Conservation (phyloP, 179 eudicot genomes). For the Sideroxylon spinosum region DNA sequence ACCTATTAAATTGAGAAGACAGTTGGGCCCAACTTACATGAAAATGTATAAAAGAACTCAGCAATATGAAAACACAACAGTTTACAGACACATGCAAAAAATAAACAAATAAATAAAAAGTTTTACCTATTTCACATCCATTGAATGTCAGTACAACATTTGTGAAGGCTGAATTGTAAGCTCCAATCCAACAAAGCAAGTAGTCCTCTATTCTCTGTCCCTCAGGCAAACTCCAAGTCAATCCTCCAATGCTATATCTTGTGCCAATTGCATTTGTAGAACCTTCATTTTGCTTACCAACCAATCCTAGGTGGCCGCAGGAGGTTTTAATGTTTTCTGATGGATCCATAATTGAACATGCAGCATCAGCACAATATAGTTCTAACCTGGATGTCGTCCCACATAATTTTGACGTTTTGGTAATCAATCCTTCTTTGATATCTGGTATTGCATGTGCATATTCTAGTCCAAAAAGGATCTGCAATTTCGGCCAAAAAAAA, state of each 20-base stretch:
- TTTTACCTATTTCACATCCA: constrained; percentile 80
- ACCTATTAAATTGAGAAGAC: constrained; percentile 6
- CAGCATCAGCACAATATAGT: constrained; percentile 51
- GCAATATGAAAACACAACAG: not conserved
- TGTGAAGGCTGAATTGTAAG: constrained; percentile 79
- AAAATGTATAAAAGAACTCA: not conserved
- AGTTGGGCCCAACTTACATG: not conserved
- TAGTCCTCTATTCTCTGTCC: constrained; percentile 61
- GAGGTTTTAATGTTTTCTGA: constrained; percentile 26
- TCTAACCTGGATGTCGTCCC: constrained; percentile 33
- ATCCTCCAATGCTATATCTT: constrained; percentile 62
- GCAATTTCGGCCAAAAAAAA: constrained; percentile 16
- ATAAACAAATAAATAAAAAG: not conserved
- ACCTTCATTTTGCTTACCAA: constrained; percentile 23
- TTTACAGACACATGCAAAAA: too few species aligned
- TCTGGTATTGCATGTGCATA: constrained; percentile 61
- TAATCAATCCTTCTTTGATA: constrained; percentile 40
- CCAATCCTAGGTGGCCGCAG: constrained; percentile 26
- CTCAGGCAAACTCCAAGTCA: constrained; percentile 62
- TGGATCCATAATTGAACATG: constrained; percentile 52
- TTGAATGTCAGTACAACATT: constrained; percentile 76
- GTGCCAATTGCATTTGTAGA: constrained; percentile 27
- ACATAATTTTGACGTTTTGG: constrained; percentile 28
- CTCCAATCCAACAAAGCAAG: constrained; percentile 76
- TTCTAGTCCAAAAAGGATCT: constrained; percentile 87